A percentile compares a stretch with the other conserved stretches of the same genome.
Evolutionary conservation across 495 filamentous ascomycete species (phyloP).

Genomic region (Hypoxylon crocopeplum): DNA sequence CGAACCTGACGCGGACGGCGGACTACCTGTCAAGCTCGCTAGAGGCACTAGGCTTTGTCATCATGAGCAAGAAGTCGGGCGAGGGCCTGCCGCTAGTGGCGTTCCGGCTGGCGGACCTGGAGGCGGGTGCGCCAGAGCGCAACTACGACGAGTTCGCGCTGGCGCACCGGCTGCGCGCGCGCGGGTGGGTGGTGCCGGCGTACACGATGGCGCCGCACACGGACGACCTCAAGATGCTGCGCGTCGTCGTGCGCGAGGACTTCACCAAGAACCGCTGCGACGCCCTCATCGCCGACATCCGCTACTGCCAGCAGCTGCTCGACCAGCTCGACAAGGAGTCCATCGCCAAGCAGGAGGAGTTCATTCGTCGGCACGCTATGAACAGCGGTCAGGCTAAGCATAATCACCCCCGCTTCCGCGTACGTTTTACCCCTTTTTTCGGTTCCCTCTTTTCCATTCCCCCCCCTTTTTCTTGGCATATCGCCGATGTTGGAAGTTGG

Average conservation of each 20-base stretch:
- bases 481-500: no score
- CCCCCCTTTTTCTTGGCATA: slow-evolving; percentile 2
- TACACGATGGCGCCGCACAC: slow-evolving; percentile 94
- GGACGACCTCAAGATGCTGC: slow-evolving; percentile 79
- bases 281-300: slow-evolving; percentile 73
- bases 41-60: slow-evolving; percentile 76
- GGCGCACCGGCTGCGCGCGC: slow-evolving; percentile 80
- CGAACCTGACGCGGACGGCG: slow-evolving; percentile 80
- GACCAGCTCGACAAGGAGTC: slow-evolving; percentile 74
- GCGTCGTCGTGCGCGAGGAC: slow-evolving; percentile 88
- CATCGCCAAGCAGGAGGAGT: slow-evolving; percentile 69
- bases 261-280: slow-evolving; percentile 81
- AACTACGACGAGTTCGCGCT: slow-evolving; percentile 83
- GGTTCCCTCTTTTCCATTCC: background rate
- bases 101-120: slow-evolving; percentile 69
- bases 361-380: slow-evolving; percentile 63
- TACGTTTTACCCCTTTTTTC: slow-evolving; percentile 36
- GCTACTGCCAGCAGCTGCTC: slow-evolving; percentile 69
- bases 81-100: slow-evolving; percentile 85
- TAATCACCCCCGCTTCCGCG: slow-evolving; percentile 68
- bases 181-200: slow-evolving; percentile 90
- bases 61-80: slow-evolving; percentile 79
- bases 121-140: slow-evolving; percentile 49
- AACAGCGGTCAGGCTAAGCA: slow-evolving; percentile 63
- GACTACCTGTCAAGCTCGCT: slow-evolving; percentile 79